phyloP scores from a whole-genome alignment of 2,329 filamentous ascomycete genomes.

The Cladosporium halotolerans region DNA sequence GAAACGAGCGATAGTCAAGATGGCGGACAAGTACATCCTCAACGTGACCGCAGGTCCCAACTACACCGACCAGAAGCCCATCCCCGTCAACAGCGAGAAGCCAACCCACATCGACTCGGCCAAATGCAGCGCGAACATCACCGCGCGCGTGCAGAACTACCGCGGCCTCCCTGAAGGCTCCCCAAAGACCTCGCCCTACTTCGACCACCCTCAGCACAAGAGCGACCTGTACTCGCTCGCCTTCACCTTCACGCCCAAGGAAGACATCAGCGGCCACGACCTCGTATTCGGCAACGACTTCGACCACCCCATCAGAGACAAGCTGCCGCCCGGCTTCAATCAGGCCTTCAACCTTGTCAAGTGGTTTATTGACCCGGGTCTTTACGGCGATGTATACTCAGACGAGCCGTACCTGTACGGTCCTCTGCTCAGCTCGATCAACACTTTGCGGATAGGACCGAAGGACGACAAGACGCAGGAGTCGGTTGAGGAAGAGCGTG shows the following conservation, averaged over 20 bases:
- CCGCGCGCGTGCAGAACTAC: constrained; percentile 66
- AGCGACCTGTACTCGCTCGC: constrained; percentile 80
- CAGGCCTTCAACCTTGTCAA: constrained; percentile 79
- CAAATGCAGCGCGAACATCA: constrained; percentile 60
- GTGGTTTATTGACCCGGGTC: constrained; percentile 83
- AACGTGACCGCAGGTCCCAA: constrained; percentile 72
- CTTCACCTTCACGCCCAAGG: constrained; percentile 70
- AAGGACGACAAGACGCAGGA: constrained; percentile 32
- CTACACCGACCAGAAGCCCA: constrained; percentile 68
- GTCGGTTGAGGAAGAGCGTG: constrained; percentile 24
- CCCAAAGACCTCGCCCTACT: constrained; percentile 68
- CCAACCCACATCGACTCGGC: constrained; percentile 58
- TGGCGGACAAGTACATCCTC: constrained; percentile 69
- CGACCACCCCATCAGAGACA: constrained; percentile 79
- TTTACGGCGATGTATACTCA: constrained; percentile 84
- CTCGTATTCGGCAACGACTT: constrained; percentile 95
- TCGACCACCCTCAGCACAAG: constrained; percentile 61
- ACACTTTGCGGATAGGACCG: constrained; percentile 62
- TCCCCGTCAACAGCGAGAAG: constrained; percentile 67
- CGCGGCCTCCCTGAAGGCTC: constrained; percentile 64
- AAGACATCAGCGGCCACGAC: constrained; percentile 59
- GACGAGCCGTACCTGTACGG: constrained; percentile 84
- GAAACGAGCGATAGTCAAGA: constrained; percentile 12
- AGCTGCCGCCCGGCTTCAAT: constrained; percentile 77
- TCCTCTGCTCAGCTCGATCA: constrained; percentile 72